Percentiles rank a stretch among this genome's conserved stretches.
phyloP scores from a whole-genome alignment of 2,329 filamentous ascomycete species.

The Sporothrix phasma region DNA sequence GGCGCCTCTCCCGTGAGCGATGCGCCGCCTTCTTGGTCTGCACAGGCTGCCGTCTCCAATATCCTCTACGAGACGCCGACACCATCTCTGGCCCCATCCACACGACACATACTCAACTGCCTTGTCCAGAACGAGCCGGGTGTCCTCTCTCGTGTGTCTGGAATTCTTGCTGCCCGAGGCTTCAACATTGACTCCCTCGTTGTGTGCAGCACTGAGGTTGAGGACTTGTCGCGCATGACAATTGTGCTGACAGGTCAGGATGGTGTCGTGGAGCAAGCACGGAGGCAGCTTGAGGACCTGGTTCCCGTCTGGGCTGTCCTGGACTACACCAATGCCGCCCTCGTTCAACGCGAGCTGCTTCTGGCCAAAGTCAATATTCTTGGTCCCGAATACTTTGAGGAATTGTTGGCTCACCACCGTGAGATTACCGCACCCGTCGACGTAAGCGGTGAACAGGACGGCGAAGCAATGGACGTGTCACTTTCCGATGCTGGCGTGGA shows the following conservation, averaged over 20 bases:
- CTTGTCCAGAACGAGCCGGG: slow-evolving; percentile 98
- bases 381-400: slow-evolving; percentile 96
- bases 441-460: slow-evolving; percentile 35
- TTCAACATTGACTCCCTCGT: slow-evolving; percentile 99
- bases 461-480: slow-evolving; percentile 29
- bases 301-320: slow-evolving; percentile 97
- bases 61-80: slow-evolving; percentile 97
- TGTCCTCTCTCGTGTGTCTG: slow-evolving; percentile 90
- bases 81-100: slow-evolving; percentile 71
- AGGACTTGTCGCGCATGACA: slow-evolving; percentile 95
- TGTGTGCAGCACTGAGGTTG: slow-evolving; percentile 94
- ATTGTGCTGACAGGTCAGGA: slow-evolving; percentile 95
- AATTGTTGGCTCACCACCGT: slow-evolving; percentile 87
- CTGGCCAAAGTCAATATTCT: slow-evolving; percentile 95
- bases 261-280: slow-evolving; percentile 92
- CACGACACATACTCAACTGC: slow-evolving; percentile 95
- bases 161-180: slow-evolving; percentile 86
- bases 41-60: slow-evolving; percentile 89
- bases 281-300: slow-evolving; percentile 88
- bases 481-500: slow-evolving; percentile 47
- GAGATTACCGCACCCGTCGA: slow-evolving; percentile 56
- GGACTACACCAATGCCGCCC: slow-evolving; percentile 84
- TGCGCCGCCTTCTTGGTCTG: slow-evolving; percentile 70
- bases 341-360: slow-evolving; percentile 91
- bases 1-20: slow-evolving; percentile 73